Percentiles rank a stretch among this genome's conserved stretches.
These are phyloP conservation scores for Dioszegia aurantiaca DNA, from an alignment of 768 basidiomycete species.

Conservation along the genomic window DNA sequence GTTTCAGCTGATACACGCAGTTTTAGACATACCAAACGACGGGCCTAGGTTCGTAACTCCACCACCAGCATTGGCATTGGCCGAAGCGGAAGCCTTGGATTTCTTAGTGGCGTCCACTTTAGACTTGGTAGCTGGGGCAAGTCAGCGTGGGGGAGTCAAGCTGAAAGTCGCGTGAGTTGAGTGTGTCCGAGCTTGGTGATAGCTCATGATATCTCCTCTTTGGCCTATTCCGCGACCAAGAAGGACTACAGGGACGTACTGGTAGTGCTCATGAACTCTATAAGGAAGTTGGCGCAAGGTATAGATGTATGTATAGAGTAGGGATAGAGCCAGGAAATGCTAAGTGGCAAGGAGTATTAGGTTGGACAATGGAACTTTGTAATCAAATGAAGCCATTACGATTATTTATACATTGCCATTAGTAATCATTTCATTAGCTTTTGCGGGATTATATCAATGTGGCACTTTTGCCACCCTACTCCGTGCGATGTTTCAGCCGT, in stretches of 20 bases:
- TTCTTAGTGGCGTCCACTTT: slow-evolving; percentile 48
- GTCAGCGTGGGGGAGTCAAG: background rate
- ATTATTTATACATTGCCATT: background rate
- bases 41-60: slow-evolving; percentile 46
- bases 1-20: background rate
- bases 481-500: background rate
- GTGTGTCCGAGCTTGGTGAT: background rate
- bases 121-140: slow-evolving; percentile 19
- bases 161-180: background rate
- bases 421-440: slow-evolving; percentile 2
- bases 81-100: slow-evolving; percentile 32
- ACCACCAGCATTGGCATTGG: slow-evolving; percentile 10
- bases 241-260: slow-evolving; percentile 33
- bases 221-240: background rate
- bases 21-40: slow-evolving; percentile 35
- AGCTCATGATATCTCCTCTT: background rate
- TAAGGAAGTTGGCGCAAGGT: background rate
- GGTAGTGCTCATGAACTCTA: slow-evolving; percentile 52
- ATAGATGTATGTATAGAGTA: background rate
- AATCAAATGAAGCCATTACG: background rate
- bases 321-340: background rate
- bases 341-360: slow-evolving; percentile 10
- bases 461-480: background rate
- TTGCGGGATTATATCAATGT: background rate
- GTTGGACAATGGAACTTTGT: background rate